Percentiles rank a stretch among this genome's conserved stretches.
Evolutionary conservation across 495 filamentous ascomycete genomes (phyloP).

Genomic region (Penicillium pancosmium): DNA sequence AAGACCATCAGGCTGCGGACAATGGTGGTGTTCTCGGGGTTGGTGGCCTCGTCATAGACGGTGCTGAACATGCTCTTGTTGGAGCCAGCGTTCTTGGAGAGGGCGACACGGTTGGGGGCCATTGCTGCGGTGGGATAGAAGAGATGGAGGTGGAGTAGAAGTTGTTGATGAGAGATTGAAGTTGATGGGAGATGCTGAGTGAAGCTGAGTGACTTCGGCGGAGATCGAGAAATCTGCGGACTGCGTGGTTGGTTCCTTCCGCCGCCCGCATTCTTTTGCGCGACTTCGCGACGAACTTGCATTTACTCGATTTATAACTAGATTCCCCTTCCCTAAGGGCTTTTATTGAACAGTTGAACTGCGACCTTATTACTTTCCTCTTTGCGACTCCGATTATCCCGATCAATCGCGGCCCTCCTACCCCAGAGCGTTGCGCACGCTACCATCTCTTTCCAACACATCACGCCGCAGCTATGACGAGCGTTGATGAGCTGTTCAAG

Average conservation of each 20-base stretch:
- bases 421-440: not conserved
- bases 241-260: conserved; percentile 40
- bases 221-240: conserved; percentile 48
- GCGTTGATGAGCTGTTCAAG: conserved; percentile 84
- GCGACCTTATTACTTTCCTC: not conserved
- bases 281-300: conserved; percentile 16
- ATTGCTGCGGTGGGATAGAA: conserved; percentile 26
- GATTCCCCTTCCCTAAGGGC: not conserved
- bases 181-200: conserved; percentile 13
- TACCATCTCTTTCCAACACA: not conserved
- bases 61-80: conserved; percentile 53
- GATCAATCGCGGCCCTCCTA: not conserved
- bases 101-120: conserved; percentile 47
- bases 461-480: conserved; percentile 60
- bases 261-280: conserved; percentile 42
- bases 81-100: conserved; percentile 35
- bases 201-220: conserved; percentile 16
- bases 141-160: not conserved
- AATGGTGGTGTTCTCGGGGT: conserved; percentile 73
- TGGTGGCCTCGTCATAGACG: conserved; percentile 65
- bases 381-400: not conserved
- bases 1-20: conserved; percentile 74
- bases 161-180: conserved; percentile 1
- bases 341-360: not conserved
- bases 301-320: conserved; percentile 7